Evolutionary conservation across 1,284 basidiomycete genomes (phyloP).

Genomic region (Papiliotrema laurentii): DNA sequence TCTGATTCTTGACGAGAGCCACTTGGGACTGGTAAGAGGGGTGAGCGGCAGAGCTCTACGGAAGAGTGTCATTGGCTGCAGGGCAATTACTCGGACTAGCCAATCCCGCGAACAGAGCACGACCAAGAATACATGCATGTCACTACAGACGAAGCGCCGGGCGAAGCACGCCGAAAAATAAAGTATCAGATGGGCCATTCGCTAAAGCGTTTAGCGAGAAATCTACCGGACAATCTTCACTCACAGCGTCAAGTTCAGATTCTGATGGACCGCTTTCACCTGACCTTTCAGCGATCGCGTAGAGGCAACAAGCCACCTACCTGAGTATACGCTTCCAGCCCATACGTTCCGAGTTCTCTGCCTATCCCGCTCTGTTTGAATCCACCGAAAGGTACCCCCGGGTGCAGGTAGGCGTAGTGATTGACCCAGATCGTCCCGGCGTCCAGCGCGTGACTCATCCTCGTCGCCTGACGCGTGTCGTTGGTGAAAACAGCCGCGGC

Average conservation of each 20-base stretch:
- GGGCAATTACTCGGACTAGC: too few species aligned
- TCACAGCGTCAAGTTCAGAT: conserved; percentile 42
- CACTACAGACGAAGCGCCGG: too few species aligned
- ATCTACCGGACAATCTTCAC: neutral
- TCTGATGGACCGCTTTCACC: conserved; percentile 82
- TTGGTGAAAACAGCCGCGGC: conserved; percentile 84
- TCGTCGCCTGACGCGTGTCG: conserved; percentile 78
- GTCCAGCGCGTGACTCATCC: conserved; percentile 73
- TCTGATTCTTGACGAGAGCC: too few species aligned
- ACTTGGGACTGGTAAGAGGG: too few species aligned
- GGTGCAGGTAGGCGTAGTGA: conserved; percentile 73
- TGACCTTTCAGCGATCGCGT: conserved; percentile 41
- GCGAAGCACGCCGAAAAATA: neutral
- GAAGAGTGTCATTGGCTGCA: too few species aligned
- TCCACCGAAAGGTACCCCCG: conserved; percentile 88
- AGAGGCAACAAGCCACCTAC: neutral
- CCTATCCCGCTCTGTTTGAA: conserved; percentile 78
- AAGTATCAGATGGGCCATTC: neutral
- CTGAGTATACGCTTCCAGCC: conserved; percentile 68
- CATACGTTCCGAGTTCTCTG: conserved; percentile 82
- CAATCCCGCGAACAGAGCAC: too few species aligned
- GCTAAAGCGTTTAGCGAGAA: neutral
- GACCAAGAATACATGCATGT: too few species aligned
- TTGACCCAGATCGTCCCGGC: conserved; percentile 83
- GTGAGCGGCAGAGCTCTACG: too few species aligned